Conservation (phyloP, 768 basidiomycete genomes). For the Agrocybe pediades region DNA sequence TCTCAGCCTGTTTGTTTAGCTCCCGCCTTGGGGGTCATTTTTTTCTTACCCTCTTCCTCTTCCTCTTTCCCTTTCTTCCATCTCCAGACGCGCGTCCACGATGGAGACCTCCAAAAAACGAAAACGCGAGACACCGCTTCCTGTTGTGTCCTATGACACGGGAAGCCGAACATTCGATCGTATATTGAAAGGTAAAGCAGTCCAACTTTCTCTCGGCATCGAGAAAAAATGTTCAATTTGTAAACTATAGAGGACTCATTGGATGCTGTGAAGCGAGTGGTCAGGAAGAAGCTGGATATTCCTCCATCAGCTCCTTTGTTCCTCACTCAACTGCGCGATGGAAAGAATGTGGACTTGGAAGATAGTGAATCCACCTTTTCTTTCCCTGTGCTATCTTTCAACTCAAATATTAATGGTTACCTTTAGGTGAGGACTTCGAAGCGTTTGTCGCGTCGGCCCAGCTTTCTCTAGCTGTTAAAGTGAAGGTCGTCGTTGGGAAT, state of each 20-base stretch:
- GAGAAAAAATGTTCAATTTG: neutral
- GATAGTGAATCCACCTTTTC: slow-evolving; percentile 56
- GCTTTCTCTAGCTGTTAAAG: slow-evolving; percentile 31
- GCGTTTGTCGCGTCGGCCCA: slow-evolving; percentile 59
- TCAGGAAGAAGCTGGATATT: slow-evolving; percentile 64
- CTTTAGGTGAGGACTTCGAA: slow-evolving; percentile 76
- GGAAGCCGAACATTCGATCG: slow-evolving; percentile 49
- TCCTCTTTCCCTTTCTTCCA: slow-evolving; percentile 1
- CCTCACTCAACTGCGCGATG: slow-evolving; percentile 56
- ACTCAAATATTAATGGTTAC: no score
- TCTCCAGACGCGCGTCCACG: neutral
- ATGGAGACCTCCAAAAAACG: slow-evolving; percentile 45
- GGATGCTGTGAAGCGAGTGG: slow-evolving; percentile 54
- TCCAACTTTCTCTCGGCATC: slow-evolving; percentile 5
- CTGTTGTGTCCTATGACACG: slow-evolving; percentile 48
- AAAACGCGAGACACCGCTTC: slow-evolving; percentile 40
- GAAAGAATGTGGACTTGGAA: slow-evolving; percentile 64
- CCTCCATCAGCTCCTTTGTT: slow-evolving; percentile 32
- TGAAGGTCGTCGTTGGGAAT: slow-evolving; percentile 39
- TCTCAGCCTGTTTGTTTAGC: slow-evolving; percentile 15
- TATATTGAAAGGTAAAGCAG: slow-evolving; percentile 48
- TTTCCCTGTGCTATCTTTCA: no score
- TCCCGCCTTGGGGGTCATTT: neutral
- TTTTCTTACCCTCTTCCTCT: slow-evolving; percentile 11
- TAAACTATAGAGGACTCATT: slow-evolving; percentile 58